Percentiles rank a stretch among this genome's conserved stretches.
Conservation (phyloP, 1,139 yeast genomes). For the Blastobotrys apis region DNA sequence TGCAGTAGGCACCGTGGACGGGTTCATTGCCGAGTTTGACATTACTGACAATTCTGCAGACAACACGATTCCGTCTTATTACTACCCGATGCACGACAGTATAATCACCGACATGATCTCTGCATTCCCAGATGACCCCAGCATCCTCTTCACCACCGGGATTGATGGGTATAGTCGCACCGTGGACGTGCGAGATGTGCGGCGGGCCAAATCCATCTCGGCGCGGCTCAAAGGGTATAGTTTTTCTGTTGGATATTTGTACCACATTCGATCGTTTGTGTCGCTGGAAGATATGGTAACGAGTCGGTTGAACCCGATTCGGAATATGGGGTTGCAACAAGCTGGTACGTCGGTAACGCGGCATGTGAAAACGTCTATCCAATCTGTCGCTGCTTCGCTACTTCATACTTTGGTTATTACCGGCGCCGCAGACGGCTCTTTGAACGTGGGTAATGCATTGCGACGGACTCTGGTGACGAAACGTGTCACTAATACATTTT, state of each 20-base stretch:
- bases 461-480: constrained; percentile 43
- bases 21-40: constrained; percentile 61
- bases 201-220: constrained; percentile 36
- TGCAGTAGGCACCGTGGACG: constrained; percentile 62
- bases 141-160: constrained; percentile 46
- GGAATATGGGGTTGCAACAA: constrained; percentile 32
- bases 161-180: constrained; percentile 44
- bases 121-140: constrained; percentile 40
- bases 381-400: constrained; percentile 40
- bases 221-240: constrained; percentile 37
- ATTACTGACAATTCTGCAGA: constrained; percentile 30
- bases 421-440: constrained; percentile 61
- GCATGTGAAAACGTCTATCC: constrained; percentile 40
- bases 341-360: constrained; percentile 37
- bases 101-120: constrained; percentile 46
- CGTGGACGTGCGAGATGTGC: constrained; percentile 43
- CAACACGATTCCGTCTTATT: constrained; percentile 44
- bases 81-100: constrained; percentile 46
- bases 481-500: constrained; percentile 34
- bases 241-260: constrained; percentile 35
- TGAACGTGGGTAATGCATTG: constrained; percentile 41
- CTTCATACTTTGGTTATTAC: constrained; percentile 58
- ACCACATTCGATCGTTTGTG: constrained; percentile 40
- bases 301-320: constrained; percentile 37
- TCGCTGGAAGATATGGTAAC: constrained; percentile 42